These are phyloP conservation scores for Pyrenula massariospora DNA, from an alignment of 495 filamentous ascomycete genomes.

Conservation along the genomic window DNA sequence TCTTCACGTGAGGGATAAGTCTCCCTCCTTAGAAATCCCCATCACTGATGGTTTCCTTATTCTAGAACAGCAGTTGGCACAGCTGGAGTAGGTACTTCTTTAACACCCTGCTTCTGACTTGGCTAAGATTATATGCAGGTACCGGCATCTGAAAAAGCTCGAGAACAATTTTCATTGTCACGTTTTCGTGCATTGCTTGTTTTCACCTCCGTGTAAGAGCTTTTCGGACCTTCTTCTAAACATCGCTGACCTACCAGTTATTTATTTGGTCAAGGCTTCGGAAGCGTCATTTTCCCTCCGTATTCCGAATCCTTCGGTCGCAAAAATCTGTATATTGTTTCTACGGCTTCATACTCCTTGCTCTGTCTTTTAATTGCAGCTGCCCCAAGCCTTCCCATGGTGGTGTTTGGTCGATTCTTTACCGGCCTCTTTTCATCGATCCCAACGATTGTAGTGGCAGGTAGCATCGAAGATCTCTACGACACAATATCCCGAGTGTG, in stretches of 20 bases:
- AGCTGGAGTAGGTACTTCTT: slow-evolving; percentile 20
- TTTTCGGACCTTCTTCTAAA: not conserved
- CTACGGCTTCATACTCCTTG: slow-evolving; percentile 26
- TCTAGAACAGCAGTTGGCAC: slow-evolving; percentile 28
- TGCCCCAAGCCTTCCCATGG: slow-evolving; percentile 19
- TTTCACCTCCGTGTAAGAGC: slow-evolving; percentile 23
- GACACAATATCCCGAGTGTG: slow-evolving; percentile 33
- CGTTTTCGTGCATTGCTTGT: slow-evolving; percentile 22
- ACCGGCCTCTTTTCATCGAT: slow-evolving; percentile 37
- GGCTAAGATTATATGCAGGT: slow-evolving; percentile 7
- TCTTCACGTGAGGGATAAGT: slow-evolving; percentile 22
- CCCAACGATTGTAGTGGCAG: slow-evolving; percentile 35
- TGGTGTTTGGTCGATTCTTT: slow-evolving; percentile 30
- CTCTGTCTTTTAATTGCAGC: slow-evolving; percentile 31
- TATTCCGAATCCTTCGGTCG: slow-evolving; percentile 41
- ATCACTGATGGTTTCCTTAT: slow-evolving; percentile 2
- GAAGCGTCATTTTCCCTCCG: slow-evolving; percentile 37
- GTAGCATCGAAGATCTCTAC: slow-evolving; percentile 43
- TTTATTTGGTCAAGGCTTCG: slow-evolving; percentile 35
- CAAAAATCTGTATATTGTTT: slow-evolving; percentile 34
- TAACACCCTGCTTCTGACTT: not conserved
- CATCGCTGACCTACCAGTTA: slow-evolving; percentile 17
- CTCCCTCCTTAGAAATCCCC: not conserved
- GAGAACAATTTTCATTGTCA: slow-evolving; percentile 17
- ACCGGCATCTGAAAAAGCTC: slow-evolving; percentile 20